Percentiles rank a stretch among this genome's conserved stretches.
phyloP scores from a whole-genome alignment of 148 eudicot genomes.

The Hydrangea macrophylla region DNA sequence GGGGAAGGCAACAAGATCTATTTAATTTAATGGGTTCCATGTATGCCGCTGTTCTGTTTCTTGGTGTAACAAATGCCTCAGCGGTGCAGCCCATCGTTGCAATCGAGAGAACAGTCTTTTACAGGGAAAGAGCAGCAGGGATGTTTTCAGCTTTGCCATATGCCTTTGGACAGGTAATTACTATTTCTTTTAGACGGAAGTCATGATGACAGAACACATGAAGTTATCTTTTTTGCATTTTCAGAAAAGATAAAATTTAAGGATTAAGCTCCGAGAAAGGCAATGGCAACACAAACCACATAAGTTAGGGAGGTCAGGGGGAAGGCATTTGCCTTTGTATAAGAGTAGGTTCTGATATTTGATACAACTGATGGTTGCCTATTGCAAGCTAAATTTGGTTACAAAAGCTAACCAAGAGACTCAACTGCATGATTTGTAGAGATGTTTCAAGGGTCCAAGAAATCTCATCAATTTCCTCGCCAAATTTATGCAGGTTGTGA shows the following conservation, averaged over 20 bases:
- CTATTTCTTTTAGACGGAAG: background rate
- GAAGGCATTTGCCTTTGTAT: no score
- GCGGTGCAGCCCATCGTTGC: slow-evolving; percentile 46
- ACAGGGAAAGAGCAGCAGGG: slow-evolving; percentile 60
- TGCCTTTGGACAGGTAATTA: slow-evolving; percentile 55
- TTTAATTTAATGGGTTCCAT: slow-evolving; percentile 53
- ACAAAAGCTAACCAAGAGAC: no score
- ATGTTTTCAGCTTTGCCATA: slow-evolving; percentile 56
- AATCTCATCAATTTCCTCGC: background rate
- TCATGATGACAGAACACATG: background rate
- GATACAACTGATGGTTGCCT: no score
- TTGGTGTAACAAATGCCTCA: slow-evolving; percentile 41
- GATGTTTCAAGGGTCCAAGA: background rate
- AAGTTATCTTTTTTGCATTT: background rate
- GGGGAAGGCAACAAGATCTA: slow-evolving; percentile 32
- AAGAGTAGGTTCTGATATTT: no score
- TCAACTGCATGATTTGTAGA: no score
- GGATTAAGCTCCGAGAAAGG: no score
- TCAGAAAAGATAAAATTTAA: no score
- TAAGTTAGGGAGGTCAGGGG: no score
- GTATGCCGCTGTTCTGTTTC: no score
- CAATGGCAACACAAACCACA: no score
- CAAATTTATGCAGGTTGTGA: slow-evolving; percentile 29
- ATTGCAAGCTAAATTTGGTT: no score
- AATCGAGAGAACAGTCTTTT: slow-evolving; percentile 49